Evolutionary conservation across 805 yeast genomes (phyloP).

Genomic region (Yarrowia sp.): DNA sequence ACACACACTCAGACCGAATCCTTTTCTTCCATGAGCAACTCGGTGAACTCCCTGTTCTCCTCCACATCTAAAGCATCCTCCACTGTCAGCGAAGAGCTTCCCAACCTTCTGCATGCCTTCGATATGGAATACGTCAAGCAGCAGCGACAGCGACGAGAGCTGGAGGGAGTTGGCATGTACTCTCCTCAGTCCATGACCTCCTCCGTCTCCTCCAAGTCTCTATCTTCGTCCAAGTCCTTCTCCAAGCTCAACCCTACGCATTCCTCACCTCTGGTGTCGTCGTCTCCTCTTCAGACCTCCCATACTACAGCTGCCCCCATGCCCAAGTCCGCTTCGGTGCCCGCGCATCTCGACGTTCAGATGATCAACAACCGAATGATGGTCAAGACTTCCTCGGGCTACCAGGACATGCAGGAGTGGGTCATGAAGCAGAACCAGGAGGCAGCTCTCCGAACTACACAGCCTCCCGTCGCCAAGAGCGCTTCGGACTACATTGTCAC

Average conservation of each 20-base stretch:
- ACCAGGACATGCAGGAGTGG: constrained; percentile 48
- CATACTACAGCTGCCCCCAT: neutral
- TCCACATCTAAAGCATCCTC: constrained; percentile 40
- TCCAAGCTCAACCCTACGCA: constrained; percentile 32
- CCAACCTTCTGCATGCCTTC: constrained; percentile 45
- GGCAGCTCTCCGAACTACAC: constrained; percentile 22
- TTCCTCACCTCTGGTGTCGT: constrained; percentile 12
- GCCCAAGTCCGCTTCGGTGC: constrained; percentile 2
- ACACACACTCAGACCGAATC: constrained; percentile 39
- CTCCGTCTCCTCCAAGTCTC: constrained; percentile 19
- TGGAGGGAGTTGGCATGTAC: constrained; percentile 13
- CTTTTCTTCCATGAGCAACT: constrained; percentile 36
- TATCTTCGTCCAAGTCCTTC: constrained; percentile 26
- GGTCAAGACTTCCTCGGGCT: constrained; percentile 43
- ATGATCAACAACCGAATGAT: constrained; percentile 46
- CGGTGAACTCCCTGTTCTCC: constrained; percentile 36
- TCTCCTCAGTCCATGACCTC: constrained; percentile 26
- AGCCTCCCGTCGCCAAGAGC: constrained; percentile 1
- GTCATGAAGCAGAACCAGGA: constrained; percentile 41
- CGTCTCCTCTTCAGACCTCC: constrained; percentile 26
- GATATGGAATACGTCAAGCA: constrained; percentile 42
- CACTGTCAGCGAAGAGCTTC: constrained; percentile 44
- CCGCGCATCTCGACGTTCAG: constrained; percentile 42
- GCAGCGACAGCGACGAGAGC: constrained; percentile 29
- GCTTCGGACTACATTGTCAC: constrained; percentile 36